Conservation (phyloP, 1,139 yeast species). For the Scheffersomyces insectosa region DNA sequence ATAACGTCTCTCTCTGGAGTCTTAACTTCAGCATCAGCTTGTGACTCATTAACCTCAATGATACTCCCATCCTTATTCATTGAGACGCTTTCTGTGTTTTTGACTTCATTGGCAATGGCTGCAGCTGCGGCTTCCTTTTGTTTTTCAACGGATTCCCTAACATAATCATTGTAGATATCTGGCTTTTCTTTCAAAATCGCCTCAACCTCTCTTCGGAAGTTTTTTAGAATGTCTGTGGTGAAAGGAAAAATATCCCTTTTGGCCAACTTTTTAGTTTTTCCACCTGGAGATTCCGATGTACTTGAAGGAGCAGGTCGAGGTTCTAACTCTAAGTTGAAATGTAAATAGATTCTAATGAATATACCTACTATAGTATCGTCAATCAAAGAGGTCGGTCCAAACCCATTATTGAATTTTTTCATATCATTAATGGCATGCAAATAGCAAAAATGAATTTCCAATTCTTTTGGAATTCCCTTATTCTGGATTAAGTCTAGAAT, state of each 20-base stretch:
- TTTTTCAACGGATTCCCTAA: slow-evolving; percentile 8
- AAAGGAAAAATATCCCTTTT: slow-evolving; percentile 48
- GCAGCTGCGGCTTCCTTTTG: neutral
- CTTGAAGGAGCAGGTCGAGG: slow-evolving; percentile 2
- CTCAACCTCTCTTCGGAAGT: slow-evolving; percentile 33
- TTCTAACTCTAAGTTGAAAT: slow-evolving; percentile 10
- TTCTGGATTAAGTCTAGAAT: slow-evolving; percentile 30
- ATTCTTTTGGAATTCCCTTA: slow-evolving; percentile 28
- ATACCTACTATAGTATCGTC: slow-evolving; percentile 74
- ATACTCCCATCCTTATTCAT: neutral
- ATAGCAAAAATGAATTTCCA: slow-evolving; percentile 39
- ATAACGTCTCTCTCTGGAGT: too few species aligned
- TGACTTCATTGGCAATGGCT: neutral
- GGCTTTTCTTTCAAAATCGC: slow-evolving; percentile 30
- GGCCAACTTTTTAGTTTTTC: slow-evolving; percentile 40
- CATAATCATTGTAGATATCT: slow-evolving; percentile 32
- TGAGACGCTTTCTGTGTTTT: neutral
- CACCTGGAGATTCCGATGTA: slow-evolving; percentile 29
- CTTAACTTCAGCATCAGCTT: too few species aligned
- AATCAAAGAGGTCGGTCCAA: slow-evolving; percentile 74
- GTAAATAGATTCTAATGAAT: slow-evolving; percentile 52
- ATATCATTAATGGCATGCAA: slow-evolving; percentile 61
- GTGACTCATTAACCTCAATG: too few species aligned
- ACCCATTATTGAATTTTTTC: slow-evolving; percentile 75
- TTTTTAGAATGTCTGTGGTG: slow-evolving; percentile 35